Evolutionary conservation across 352 stramenopile genomes (phyloP), one percentile per base, ranked within the genome.

Genomic region (Globisporangium viniferum): DNA sequence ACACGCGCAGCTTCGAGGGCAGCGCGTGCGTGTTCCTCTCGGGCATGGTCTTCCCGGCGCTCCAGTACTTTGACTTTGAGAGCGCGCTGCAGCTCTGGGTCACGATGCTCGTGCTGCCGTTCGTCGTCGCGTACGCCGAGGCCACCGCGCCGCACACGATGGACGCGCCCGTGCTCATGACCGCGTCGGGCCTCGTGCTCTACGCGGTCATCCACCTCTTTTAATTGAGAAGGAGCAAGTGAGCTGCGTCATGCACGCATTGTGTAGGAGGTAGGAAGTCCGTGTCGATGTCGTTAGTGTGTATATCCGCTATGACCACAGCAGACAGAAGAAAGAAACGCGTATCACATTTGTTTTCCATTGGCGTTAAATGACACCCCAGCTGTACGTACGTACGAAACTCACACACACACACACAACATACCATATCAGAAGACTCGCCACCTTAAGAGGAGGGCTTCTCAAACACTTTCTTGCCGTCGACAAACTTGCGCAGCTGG

Each of bases 151-250:
- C 88, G 12, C 88, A 96, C 59, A 94, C 88, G 44, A 94, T 96
- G 86, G 88, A 96, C 70, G 84, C 88, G 46, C 88, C 88, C 2
- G 88, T 94, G 64, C 78, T 96, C 62, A 96, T 96, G 88, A 78
- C 74, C 41, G 86, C 80, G n/a, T 86, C 82, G 20, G 88, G 88
- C 3, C 73, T 87, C 55, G 82, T 94, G 73, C 78, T 96, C 33
- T 94, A 92, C 77, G 78, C 77, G 24, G 82, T 94, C 75, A 93
- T 90, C 67, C 81, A 90, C 64, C 69, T 90, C 57, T 77, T 93
- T 67, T 92, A 82, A 71, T n/a, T n/a, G n/a, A n/a, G n/a, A 53
- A 24, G 8, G 27, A 36, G 33, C 33, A 36, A 8, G 35, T 33
- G 31, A 33, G 4, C 4, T 33, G 31, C 31, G 31, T 33, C 31